Evolutionary conservation across 768 basidiomycete species (phyloP), one percentile per base, ranked within the genome.

Genomic region (Leccinellum rugosiceps): DNA sequence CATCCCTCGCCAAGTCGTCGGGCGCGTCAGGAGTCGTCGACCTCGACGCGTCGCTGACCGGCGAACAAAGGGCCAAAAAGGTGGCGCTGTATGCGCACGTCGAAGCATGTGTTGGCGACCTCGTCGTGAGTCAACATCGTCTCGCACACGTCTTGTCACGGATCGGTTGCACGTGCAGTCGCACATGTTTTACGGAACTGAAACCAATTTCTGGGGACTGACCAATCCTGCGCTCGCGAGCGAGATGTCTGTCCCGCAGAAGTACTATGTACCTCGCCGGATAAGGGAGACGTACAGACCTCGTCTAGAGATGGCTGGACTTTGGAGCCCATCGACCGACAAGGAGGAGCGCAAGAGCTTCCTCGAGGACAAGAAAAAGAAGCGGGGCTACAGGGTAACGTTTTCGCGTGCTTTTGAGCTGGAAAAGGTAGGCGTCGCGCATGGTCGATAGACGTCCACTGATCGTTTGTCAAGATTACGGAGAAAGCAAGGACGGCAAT

Each of bases 251-350:
- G 54, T 87, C 3, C 90, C 89, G 1, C 87, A 88, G 63, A 79
- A 83, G 9, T 92, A 90, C 67, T 93, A 87, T 64, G 81, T 89
- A 7, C 86, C 90, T 0, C 65, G 69, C 6, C 80, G 89, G 17
- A 78, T 92, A 31, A 81, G 88, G 38, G 75, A 79, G 26, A 67
- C 77, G 17, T 81, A 86, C 61, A 78, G 72, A 53, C 75, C 80
- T 13, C 80, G 87, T 14, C 73, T 93, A 34, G 82, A 87, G 66
- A 78, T 78, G 8, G 79, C 79, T 26, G 87, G 84, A 10, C 66
- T 92, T 23, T 91, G 90, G 89, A 75, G 70, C 62, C 58, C 75
- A 6, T 70, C 76, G 13, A 71, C 66, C 1, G 63, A 65, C 3
- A 70, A 79, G 56, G 72, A 78, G 31, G 80, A 82, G 59, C 75